Conservation (phyloP, 768 basidiomycete genomes). For the Rhizopogon vesiculosus region DNA sequence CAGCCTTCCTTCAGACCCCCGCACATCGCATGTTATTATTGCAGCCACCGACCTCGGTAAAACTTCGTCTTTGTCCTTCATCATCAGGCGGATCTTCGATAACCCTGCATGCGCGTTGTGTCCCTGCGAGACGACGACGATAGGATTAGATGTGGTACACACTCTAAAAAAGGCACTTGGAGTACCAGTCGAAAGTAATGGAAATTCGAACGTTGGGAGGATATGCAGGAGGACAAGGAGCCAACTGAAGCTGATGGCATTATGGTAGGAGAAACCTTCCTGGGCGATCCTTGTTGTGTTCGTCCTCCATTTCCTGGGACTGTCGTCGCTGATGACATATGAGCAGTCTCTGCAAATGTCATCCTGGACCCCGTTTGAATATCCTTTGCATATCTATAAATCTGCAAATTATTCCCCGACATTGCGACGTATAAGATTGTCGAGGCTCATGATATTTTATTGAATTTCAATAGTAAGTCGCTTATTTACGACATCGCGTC, state of each 20-base stretch:
- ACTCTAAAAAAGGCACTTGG: conserved; percentile 44
- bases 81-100: conserved; percentile 57
- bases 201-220: conserved; percentile 59
- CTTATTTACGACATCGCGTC: neutral
- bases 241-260: conserved; percentile 65
- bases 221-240: conserved; percentile 49
- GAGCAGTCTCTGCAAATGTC: conserved; percentile 47
- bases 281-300: conserved; percentile 68
- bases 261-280: conserved; percentile 78
- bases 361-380: conserved; percentile 62
- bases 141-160: conserved; percentile 58
- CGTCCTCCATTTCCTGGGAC: neutral
- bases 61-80: conserved; percentile 54
- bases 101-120: conserved; percentile 70
- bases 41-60: conserved; percentile 59
- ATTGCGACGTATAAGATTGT: conserved; percentile 45
- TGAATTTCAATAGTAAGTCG: conserved; percentile 59
- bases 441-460: conserved; percentile 69
- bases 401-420: conserved; percentile 50
- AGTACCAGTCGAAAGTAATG: conserved; percentile 71
- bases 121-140: conserved; percentile 63
- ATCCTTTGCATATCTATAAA: conserved; percentile 62
- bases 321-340: neutral
- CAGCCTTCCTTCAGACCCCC: conserved; percentile 23
- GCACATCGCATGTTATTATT: conserved; percentile 24